Conservation (phyloP, 192 early-diverging fungal species). For the Coemansia sp. region DNA sequence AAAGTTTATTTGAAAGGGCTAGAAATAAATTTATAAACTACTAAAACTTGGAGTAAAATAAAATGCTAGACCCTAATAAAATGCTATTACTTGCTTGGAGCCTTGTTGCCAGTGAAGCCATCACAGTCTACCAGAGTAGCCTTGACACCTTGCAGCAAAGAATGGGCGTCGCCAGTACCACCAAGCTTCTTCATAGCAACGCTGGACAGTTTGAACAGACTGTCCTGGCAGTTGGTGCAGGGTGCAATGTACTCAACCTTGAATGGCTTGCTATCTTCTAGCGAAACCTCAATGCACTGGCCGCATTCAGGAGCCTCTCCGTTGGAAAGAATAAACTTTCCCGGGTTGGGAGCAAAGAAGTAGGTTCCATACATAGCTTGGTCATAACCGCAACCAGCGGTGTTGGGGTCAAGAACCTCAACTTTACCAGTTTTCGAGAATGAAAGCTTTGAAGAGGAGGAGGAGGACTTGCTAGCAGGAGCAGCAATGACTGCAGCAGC, state of each 20-base stretch:
- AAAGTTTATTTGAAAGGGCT: too few relatives aligned
- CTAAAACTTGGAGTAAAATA: too few relatives aligned
- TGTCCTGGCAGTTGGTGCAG: neutral
- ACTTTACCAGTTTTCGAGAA: neutral
- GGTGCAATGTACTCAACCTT: neutral
- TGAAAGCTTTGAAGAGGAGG: neutral
- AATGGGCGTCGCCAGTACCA: neutral
- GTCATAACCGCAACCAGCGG: neutral
- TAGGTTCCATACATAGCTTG: neutral
- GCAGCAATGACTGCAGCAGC: neutral
- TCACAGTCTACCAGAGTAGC: neutral
- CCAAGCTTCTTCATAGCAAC: neutral
- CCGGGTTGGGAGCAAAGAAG: neutral
- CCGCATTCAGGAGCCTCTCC: neutral
- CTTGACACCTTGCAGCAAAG: neutral
- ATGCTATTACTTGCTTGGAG: neutral
- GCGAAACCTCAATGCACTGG: neutral
- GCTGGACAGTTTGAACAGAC: neutral
- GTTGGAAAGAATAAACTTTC: neutral
- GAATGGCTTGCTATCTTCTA: neutral
- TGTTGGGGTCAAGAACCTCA: neutral
- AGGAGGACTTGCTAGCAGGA: neutral
- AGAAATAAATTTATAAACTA: too few relatives aligned
- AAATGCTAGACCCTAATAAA: too few relatives aligned
- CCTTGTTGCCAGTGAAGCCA: neutral